Conservation (phyloP, 257 asterid species). For the Solanum pimpinellifolium region DNA sequence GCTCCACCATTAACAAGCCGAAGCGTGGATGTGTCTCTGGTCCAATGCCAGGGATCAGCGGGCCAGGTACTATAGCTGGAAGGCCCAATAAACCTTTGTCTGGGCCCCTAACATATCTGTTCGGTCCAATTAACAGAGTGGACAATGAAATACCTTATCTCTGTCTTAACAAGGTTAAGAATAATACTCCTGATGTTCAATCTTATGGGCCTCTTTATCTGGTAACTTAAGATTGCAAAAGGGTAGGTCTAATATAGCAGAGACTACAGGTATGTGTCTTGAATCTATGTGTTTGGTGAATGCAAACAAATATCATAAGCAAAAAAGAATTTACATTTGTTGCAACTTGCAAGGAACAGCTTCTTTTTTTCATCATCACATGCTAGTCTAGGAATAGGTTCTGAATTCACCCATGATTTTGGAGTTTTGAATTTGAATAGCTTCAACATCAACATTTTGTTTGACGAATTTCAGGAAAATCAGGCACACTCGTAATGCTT, state of each 20-base stretch:
- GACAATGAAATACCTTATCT: constrained; percentile 47
- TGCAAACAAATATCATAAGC: background rate
- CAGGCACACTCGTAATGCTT: background rate
- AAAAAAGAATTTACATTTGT: background rate
- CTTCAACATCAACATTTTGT: background rate
- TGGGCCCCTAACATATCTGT: constrained; percentile 43
- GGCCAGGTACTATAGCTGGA: background rate
- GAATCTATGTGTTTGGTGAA: background rate
- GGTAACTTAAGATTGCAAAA: constrained; percentile 36
- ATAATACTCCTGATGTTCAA: constrained; percentile 18
- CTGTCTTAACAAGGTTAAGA: constrained; percentile 34
- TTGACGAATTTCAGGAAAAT: background rate
- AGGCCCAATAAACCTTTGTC: constrained; percentile 29
- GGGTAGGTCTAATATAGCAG: background rate
- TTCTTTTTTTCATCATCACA: background rate
- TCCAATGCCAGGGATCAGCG: constrained; percentile 15
- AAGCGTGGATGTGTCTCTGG: constrained; percentile 42
- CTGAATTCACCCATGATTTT: background rate
- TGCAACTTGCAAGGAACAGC: background rate
- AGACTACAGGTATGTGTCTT: background rate
- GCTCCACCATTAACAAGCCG: constrained; percentile 5
- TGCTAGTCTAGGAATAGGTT: background rate
- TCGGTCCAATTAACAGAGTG: constrained; percentile 14
- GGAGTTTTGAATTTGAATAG: background rate
- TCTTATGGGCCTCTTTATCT: constrained; percentile 69